A percentile compares a stretch with the other conserved stretches of the same genome.
phyloP scores from a whole-genome alignment of 2,329 filamentous ascomycete genomes.

The Pestalotiopsis sp. region DNA sequence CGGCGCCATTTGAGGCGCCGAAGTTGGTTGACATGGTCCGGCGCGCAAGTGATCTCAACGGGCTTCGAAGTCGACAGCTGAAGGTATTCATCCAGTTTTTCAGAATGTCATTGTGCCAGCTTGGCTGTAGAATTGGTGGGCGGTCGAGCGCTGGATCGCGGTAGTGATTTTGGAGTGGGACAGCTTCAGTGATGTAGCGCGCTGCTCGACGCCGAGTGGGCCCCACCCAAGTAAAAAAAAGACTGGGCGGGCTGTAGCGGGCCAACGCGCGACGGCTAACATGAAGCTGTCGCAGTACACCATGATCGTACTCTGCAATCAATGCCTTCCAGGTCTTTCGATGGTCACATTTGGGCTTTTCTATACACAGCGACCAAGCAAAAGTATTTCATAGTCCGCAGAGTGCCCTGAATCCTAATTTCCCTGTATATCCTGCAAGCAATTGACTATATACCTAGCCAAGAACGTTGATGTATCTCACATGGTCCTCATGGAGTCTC shows the following conservation, averaged over 20 bases:
- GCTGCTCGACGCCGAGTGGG: neutral
- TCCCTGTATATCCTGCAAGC: no score
- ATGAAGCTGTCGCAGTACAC: no score
- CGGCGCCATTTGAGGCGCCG: constrained; percentile 18
- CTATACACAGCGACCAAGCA: no score
- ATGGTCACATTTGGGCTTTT: no score
- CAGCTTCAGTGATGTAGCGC: neutral
- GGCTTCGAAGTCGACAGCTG: constrained; percentile 9
- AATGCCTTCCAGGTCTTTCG: no score
- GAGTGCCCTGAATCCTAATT: no score
- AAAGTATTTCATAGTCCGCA: no score
- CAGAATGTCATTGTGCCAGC: neutral
- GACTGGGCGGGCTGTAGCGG: neutral
- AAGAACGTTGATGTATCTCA: no score
- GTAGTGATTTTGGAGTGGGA: neutral
- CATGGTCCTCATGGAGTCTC: no score
- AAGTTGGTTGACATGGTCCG: constrained; percentile 25
- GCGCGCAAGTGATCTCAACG: constrained; percentile 23
- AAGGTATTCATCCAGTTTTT: constrained; percentile 3
- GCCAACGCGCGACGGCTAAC: neutral
- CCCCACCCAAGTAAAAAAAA: neutral
- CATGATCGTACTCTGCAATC: no score
- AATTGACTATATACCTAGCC: no score
- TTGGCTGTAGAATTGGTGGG: neutral
- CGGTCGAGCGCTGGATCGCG: neutral